Conservation (phyloP, 495 filamentous ascomycete genomes). For the Neohortaea acidophila region DNA sequence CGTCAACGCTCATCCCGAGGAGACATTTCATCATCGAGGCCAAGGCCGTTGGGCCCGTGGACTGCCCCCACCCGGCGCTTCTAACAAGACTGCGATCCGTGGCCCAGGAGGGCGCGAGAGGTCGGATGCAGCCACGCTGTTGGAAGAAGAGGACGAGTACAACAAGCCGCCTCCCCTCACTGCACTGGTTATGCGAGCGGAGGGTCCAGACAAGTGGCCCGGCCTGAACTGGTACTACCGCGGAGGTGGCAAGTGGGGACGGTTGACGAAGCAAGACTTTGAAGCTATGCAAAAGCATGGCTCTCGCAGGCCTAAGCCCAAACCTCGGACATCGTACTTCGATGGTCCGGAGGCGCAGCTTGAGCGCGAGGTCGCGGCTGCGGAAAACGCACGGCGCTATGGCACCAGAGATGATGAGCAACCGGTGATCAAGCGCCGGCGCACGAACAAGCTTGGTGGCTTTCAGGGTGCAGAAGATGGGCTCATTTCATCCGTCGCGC, state of each 20-base stretch:
- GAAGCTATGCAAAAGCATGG: constrained; percentile 2
- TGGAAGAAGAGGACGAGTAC: background rate
- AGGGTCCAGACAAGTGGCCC: constrained; percentile 12
- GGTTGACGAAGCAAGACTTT: constrained; percentile 10
- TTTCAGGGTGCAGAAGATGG: background rate
- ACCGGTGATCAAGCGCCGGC: too few relatives aligned
- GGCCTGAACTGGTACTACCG: constrained; percentile 9
- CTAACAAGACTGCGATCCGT: constrained; percentile 14
- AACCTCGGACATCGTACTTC: background rate
- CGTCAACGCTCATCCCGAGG: constrained; percentile 9
- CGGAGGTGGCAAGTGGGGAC: constrained; percentile 17
- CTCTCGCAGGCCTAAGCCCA: background rate
- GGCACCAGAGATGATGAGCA: background rate
- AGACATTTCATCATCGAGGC: constrained; percentile 14
- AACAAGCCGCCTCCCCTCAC: background rate
- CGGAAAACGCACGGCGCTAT: background rate
- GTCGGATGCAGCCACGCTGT: background rate
- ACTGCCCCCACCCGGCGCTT: constrained; percentile 6
- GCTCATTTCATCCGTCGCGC: constrained; percentile 2
- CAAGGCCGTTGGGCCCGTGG: constrained; percentile 17
- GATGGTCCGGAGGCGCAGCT: constrained; percentile 7
- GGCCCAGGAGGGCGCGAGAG: constrained; percentile 8
- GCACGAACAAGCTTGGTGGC: too few relatives aligned
- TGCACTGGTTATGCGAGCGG: constrained; percentile 4
- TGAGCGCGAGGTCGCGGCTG: constrained; percentile 1